Percentiles rank a stretch among this genome's conserved stretches.
These are phyloP conservation scores for Cryptococcus hybrid DNA, from an alignment of 1,284 basidiomycete species.

Conservation along the genomic window DNA sequence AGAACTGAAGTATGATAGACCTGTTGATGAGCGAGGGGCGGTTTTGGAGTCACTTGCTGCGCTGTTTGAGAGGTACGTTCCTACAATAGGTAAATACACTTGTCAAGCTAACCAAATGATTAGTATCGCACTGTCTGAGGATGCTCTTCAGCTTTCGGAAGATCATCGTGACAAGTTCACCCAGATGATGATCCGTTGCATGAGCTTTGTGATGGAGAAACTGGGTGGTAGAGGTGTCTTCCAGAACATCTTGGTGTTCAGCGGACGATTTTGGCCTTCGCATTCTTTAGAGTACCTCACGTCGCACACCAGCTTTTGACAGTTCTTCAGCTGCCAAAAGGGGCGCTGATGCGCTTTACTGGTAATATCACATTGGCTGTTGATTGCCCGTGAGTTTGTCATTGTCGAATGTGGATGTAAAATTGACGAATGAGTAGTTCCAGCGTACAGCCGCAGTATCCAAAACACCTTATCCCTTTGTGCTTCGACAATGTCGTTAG, in stretches of 20 bases:
- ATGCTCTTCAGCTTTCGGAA: conserved; percentile 38
- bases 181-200: conserved; percentile 48
- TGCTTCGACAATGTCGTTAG: conserved; percentile 44
- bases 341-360: conserved; percentile 50
- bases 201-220: conserved; percentile 55
- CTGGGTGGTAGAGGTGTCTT: conserved; percentile 56
- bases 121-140: conserved; percentile 48
- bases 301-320: conserved; percentile 54
- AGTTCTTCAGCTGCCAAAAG: conserved; percentile 52
- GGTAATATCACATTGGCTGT: conserved; percentile 27
- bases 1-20: conserved; percentile 48
- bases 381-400: conserved; percentile 15
- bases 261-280: conserved; percentile 53
- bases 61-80: conserved; percentile 51
- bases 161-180: conserved; percentile 43
- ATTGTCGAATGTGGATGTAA: background rate
- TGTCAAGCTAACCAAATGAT: background rate
- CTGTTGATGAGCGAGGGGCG: conserved; percentile 53
- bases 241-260: conserved; percentile 56
- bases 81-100: background rate
- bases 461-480: conserved; percentile 40
- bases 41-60: conserved; percentile 53
- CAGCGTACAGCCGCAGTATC: conserved; percentile 32
- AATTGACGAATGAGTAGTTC: background rate
- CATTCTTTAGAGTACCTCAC: conserved; percentile 56